Base-by-base conservation (phyloP, 768 basidiomycete genomes). In the Erythrobasidium yunnanense region DNA sequence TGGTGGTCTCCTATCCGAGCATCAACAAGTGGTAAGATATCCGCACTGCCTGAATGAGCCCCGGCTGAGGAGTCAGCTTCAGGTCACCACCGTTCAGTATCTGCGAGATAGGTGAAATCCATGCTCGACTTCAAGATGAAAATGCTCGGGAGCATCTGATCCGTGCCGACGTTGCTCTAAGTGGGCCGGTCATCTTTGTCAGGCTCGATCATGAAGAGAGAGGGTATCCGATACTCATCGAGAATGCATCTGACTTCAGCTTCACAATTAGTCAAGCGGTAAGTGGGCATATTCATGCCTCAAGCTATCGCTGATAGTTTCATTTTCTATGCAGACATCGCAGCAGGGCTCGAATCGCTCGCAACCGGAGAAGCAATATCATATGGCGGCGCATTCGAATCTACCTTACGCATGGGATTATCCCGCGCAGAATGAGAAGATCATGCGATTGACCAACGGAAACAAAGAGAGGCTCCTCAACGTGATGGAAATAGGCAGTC, bases 11-110 rank as follows among this genome's bases (percentile, higher is more conserved):
- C 0, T 85, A 86, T 72, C 83, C 90, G n/a, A 89, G 90, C 6
- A 77, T 88, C 35, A 82, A 85, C 1, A 81, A 82, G 76, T 95
- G 91, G 91, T 89, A 20, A 4, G 56, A n/a, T 42, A 42, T 42
- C 73, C 52, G 78, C 73, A 35, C 46, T 23, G 11, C 35, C 62
- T 62, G n/a, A 27, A 13, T 33, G 5, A 13, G n/a, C 65, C 50
- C 38, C 30, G 8, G 20, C 15, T 65, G 25, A 32, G 27, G 53
- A 15, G 33, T 13, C 25, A 4, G 4, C 8, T 23, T 23, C 67
- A 95, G 92, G 92, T 92, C 93, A 1, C 80, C 91, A 1, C 88
- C 91, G 0, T 85, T 97, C 77, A 90, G 88, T 74, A 81, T 96
- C 35, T 85, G 90, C 72, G 87, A 93, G 71, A 88, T 99, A 66